A percentile compares a stretch with the other conserved stretches of the same genome.
Evolutionary conservation across 495 filamentous ascomycete species (phyloP).

Genomic region (Aspergillus sclerotiicarbonarius): DNA sequence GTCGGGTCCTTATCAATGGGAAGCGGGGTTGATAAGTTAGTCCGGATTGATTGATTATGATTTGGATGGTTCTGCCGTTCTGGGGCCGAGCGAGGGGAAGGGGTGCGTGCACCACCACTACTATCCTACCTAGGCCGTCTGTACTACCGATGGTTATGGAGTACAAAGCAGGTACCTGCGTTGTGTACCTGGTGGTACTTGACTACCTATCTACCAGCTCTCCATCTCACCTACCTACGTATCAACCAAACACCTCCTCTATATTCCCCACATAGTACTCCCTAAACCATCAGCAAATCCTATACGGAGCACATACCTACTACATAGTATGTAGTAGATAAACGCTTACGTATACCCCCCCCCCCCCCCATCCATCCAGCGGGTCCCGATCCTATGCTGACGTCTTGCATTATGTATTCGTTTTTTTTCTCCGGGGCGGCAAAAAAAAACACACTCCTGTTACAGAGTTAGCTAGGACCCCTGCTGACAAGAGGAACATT

Average conservation of each 20-base stretch:
- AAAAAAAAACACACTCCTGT: neutral
- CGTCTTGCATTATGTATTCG: constrained; percentile 4
- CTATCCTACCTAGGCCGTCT: neutral
- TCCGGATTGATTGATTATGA: neutral
- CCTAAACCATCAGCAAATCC: no score
- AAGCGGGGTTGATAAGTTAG: constrained; percentile 1
- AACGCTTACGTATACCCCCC: neutral
- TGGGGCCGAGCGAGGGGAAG: neutral
- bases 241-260: no score
- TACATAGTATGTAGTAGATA: no score
- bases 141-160: neutral
- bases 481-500: no score
- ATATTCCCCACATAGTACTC: no score
- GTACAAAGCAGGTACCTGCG: constrained; percentile 9
- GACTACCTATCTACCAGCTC: neutral
- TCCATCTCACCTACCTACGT: neutral
- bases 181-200: constrained; percentile 3
- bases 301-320: no score
- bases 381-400: constrained; percentile 1
- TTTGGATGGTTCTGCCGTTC: neutral
- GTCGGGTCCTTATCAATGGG: constrained; percentile 1
- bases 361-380: no score
- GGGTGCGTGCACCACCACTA: neutral
- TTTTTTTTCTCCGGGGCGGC: neutral
- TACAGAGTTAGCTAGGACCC: neutral